A percentile compares a stretch with the other conserved stretches of the same genome.
Evolutionary conservation across 208 protist genomes (phyloP).

Genomic region (Leishmania mexicana): DNA sequence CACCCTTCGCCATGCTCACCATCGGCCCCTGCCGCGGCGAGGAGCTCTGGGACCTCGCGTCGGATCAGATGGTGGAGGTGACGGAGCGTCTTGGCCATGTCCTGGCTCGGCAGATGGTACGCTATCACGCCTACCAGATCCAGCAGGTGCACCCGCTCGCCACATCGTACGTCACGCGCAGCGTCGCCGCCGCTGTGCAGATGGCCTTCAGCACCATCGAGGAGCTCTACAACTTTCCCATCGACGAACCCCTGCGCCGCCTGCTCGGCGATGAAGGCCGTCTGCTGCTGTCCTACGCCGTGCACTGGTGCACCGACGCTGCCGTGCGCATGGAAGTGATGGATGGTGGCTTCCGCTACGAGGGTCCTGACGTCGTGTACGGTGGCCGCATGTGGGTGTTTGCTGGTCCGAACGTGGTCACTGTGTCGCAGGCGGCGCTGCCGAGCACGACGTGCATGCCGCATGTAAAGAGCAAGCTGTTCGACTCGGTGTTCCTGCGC

Average conservation of each 20-base stretch:
- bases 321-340: slow-evolving; percentile 43
- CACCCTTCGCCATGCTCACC: slow-evolving; percentile 77
- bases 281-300: slow-evolving; percentile 61
- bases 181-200: slow-evolving; percentile 50
- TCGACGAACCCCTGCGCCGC: slow-evolving; percentile 61
- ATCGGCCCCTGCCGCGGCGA: slow-evolving; percentile 67
- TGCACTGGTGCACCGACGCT: slow-evolving; percentile 84
- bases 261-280: slow-evolving; percentile 64
- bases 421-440: slow-evolving; percentile 33
- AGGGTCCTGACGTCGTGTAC: slow-evolving; percentile 70
- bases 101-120: slow-evolving; percentile 42
- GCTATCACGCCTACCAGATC: slow-evolving; percentile 59
- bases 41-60: slow-evolving; percentile 68
- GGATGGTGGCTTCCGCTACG: slow-evolving; percentile 50
- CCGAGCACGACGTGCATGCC: slow-evolving; percentile 10
- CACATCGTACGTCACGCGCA: slow-evolving; percentile 50
- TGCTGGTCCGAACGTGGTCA: slow-evolving; percentile 67
- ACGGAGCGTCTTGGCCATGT: slow-evolving; percentile 52
- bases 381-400: slow-evolving; percentile 75
- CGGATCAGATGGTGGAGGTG: slow-evolving; percentile 60
- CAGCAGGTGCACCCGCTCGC: slow-evolving; percentile 81
- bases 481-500: slow-evolving; percentile 57
- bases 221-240: slow-evolving; percentile 43
- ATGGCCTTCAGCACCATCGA: slow-evolving; percentile 73
- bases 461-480: slow-evolving; percentile 26